Conservation (phyloP, 2,329 filamentous ascomycete genomes). For the Madurella mycetomatis region DNA sequence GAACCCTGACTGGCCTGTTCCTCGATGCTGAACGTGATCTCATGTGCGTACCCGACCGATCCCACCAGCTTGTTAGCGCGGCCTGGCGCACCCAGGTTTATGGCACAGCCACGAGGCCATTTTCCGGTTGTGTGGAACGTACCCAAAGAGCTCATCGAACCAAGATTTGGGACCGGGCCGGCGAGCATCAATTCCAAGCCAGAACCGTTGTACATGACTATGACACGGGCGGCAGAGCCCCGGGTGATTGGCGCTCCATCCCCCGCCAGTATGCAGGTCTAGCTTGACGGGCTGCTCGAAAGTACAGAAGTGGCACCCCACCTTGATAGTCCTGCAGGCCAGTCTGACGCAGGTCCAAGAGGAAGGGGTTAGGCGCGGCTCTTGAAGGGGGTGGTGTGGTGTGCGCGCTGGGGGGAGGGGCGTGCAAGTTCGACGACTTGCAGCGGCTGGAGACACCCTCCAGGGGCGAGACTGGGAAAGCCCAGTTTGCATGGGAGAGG, state of each 20-base stretch:
- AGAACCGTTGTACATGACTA: too few relatives aligned
- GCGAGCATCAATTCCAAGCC: too few relatives aligned
- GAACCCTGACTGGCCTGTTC: slow-evolving; percentile 19
- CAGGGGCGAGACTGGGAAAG: slow-evolving; percentile 10
- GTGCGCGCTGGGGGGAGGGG: slow-evolving; percentile 17
- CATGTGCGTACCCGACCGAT: slow-evolving; percentile 28
- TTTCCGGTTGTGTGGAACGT: not conserved
- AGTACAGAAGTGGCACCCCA: not conserved
- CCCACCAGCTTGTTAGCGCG: slow-evolving; percentile 14
- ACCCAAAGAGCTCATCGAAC: not conserved
- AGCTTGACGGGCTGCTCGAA: not conserved
- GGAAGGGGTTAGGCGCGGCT: slow-evolving; percentile 37
- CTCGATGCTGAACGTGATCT: slow-evolving; percentile 27
- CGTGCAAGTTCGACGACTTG: slow-evolving; percentile 9
- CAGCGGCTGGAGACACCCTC: slow-evolving; percentile 18
- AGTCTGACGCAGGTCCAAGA: slow-evolving; percentile 40
- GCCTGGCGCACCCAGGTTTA: slow-evolving; percentile 2
- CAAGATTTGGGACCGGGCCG: too few relatives aligned
- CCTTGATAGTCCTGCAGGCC: slow-evolving; percentile 20
- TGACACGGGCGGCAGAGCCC: too few relatives aligned
- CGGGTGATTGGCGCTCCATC: too few relatives aligned
- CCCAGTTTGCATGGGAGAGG: not conserved
- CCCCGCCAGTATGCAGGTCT: not conserved
- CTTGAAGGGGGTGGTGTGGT: slow-evolving; percentile 9
- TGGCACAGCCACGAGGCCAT: slow-evolving; percentile 9